Conservation (phyloP, 2,329 filamentous ascomycete species). For the Ophiosphaerella korrae region DNA sequence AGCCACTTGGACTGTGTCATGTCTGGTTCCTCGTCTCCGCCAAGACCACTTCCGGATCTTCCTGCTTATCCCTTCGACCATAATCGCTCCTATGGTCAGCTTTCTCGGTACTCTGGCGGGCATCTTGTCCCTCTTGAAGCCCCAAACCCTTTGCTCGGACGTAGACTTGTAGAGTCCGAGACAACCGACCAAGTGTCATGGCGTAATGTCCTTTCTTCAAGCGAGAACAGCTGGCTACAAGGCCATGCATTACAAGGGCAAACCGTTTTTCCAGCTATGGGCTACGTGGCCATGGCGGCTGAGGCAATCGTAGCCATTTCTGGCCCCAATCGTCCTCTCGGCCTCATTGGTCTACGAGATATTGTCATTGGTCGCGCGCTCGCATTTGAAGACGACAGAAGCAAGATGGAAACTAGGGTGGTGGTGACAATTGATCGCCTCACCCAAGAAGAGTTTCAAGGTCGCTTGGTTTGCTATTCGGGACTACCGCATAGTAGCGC, state of each 20-base stretch:
- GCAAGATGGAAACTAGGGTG: constrained; percentile 5
- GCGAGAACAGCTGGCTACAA: constrained; percentile 16
- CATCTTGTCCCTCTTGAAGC: background rate
- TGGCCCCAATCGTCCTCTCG: constrained; percentile 1
- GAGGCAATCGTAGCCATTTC: constrained; percentile 13
- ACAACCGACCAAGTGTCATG: constrained; percentile 8
- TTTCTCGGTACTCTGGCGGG: constrained; percentile 3
- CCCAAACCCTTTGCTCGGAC: constrained; percentile 8
- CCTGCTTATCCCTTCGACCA: constrained; percentile 39
- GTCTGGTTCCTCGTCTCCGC: background rate
- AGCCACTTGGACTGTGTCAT: constrained; percentile 20
- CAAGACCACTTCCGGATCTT: constrained; percentile 15
- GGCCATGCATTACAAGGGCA: constrained; percentile 30
- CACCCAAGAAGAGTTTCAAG: background rate
- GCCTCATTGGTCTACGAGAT: constrained; percentile 14
- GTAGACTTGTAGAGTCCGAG: background rate
- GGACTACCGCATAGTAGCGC: constrained; percentile 3
- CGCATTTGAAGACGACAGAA: constrained; percentile 7
- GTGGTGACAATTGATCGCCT: constrained; percentile 9
- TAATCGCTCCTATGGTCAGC: constrained; percentile 20
- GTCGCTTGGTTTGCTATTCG: background rate
- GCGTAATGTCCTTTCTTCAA: constrained; percentile 15
- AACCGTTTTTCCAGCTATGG: constrained; percentile 53
- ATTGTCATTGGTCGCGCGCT: constrained; percentile 21
- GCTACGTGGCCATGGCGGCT: constrained; percentile 50